A percentile compares a stretch with the other conserved stretches of the same genome.
Evolutionary conservation across 1,284 basidiomycete genomes (phyloP).

Genomic region (Kalmanozyma brasiliensis): DNA sequence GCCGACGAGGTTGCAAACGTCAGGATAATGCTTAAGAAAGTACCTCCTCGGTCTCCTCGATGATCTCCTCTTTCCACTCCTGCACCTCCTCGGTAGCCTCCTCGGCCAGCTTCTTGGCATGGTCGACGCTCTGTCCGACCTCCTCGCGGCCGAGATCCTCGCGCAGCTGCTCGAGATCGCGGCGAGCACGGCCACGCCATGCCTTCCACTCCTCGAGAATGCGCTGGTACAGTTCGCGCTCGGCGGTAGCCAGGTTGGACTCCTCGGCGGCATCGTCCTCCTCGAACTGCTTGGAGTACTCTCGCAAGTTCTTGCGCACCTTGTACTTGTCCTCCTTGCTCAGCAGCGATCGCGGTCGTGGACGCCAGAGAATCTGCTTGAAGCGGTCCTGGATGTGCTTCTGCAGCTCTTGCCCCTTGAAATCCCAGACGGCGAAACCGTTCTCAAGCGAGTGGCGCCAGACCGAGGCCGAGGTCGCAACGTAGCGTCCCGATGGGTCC

Average conservation of each 20-base stretch:
- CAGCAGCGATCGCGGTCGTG: conserved; percentile 86
- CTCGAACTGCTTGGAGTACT: conserved; percentile 91
- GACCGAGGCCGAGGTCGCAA: conserved; percentile 90
- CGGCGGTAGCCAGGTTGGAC: conserved; percentile 90
- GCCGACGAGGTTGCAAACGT: background rate
- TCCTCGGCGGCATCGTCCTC: conserved; percentile 97
- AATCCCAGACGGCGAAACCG: conserved; percentile 97
- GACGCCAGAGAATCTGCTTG: conserved; percentile 99
- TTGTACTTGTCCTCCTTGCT: conserved; percentile 87
- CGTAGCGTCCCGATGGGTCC: conserved; percentile 95
- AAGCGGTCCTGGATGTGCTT: conserved; percentile 92
- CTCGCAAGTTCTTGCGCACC: conserved; percentile 88
- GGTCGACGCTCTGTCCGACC: conserved; percentile 45
- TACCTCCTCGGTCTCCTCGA: conserved; percentile 67
- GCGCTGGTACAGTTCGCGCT: conserved; percentile 88
- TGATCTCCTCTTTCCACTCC: conserved; percentile 68
- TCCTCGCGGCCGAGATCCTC: conserved; percentile 47
- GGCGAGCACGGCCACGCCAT: conserved; percentile 73
- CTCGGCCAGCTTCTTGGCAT: conserved; percentile 58
- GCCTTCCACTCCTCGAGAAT: conserved; percentile 99
- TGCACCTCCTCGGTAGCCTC: conserved; percentile 66
- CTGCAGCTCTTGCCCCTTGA: conserved; percentile 89
- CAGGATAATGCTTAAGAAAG: conserved; percentile 21
- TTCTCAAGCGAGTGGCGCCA: conserved; percentile 98
- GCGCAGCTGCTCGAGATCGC: conserved; percentile 53